Evolutionary conservation across 2,329 filamentous ascomycete genomes (phyloP).

Genomic region (Didymella segeticola): DNA sequence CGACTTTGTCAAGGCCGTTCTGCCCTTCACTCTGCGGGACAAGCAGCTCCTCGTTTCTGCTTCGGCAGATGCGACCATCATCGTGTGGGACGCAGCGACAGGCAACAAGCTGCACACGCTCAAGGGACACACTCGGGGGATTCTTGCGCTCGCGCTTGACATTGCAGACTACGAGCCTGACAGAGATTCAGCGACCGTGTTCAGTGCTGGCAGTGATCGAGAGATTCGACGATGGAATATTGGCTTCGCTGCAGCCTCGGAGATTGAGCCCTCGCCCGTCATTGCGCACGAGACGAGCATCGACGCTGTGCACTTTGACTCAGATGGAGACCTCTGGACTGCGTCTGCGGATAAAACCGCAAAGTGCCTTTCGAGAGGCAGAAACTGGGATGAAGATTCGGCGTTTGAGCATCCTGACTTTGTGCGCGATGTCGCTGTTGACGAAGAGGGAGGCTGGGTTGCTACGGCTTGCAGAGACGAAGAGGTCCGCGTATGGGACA

Average conservation of each 20-base stretch:
- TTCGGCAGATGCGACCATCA: constrained; percentile 55
- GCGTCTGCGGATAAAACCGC: constrained; percentile 89
- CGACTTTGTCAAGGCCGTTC: constrained; percentile 89
- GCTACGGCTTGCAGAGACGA: constrained; percentile 91
- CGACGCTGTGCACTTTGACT: constrained; percentile 78
- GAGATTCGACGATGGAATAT: constrained; percentile 79
- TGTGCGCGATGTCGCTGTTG: constrained; percentile 79
- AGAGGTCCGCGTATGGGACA: constrained; percentile 88
- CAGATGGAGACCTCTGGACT: constrained; percentile 82
- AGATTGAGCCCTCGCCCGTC: constrained; percentile 60
- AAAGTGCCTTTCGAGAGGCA: constrained; percentile 76
- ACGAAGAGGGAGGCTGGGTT: constrained; percentile 74
- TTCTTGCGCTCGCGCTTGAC: constrained; percentile 82
- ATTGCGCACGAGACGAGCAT: constrained; percentile 89
- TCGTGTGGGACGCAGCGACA: constrained; percentile 79
- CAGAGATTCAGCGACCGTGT: constrained; percentile 61
- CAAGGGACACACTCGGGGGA: constrained; percentile 77
- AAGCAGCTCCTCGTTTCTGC: constrained; percentile 61
- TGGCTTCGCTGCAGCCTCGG: constrained; percentile 26
- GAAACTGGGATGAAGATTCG: constrained; percentile 74
- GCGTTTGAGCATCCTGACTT: constrained; percentile 84
- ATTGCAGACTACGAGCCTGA: constrained; percentile 51
- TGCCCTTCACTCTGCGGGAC: constrained; percentile 66
- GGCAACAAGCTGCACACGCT: constrained; percentile 76
- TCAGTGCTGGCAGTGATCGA: constrained; percentile 72